phyloP scores from a whole-genome alignment of 2,329 filamentous ascomycete genomes.

The Aspergillus sp. region DNA sequence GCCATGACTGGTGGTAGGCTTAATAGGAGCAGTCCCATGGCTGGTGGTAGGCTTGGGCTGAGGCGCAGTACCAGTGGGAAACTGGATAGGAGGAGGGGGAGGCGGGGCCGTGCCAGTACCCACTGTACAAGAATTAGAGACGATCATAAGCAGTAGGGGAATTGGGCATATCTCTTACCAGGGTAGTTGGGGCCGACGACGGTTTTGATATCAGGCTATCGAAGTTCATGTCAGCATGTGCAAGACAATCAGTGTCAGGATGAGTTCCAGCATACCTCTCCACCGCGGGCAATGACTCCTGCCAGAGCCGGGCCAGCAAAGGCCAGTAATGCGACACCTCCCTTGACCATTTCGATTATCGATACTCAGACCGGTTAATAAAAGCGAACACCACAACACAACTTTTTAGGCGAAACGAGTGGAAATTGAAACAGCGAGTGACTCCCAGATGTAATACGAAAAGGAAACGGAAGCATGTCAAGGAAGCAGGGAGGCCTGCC shows the following conservation, averaged over 20 bases:
- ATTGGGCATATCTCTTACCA: neutral
- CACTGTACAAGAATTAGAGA: neutral
- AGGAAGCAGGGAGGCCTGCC: slow-evolving; percentile 13
- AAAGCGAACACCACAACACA: slow-evolving; percentile 19
- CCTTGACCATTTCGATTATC: slow-evolving; percentile 39
- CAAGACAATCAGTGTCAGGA: neutral
- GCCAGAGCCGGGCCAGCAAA: slow-evolving; percentile 40
- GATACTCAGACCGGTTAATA: slow-evolving; percentile 12
- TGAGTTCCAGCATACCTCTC: slow-evolving; percentile 4
- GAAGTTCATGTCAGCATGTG: neutral
- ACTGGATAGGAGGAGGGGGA: neutral
- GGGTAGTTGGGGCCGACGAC: neutral
- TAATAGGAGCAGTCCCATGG: slow-evolving; percentile 4
- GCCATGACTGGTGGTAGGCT: neutral
- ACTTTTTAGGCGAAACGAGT: slow-evolving; percentile 25
- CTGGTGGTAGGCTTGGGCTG: neutral
- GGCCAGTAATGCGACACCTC: slow-evolving; percentile 37
- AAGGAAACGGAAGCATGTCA: slow-evolving; percentile 8
- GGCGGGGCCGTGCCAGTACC: slow-evolving; percentile 3
- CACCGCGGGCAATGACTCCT: slow-evolving; percentile 32
- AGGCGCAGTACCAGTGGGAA: slow-evolving; percentile 8
- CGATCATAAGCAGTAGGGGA: neutral
- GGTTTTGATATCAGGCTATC: neutral
- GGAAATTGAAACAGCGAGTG: slow-evolving; percentile 26
- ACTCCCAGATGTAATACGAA: slow-evolving; percentile 23